Evolutionary conservation across 805 yeast species (phyloP), one percentile per base, ranked within the genome.

Genomic region (Starmerella tilneyi): DNA sequence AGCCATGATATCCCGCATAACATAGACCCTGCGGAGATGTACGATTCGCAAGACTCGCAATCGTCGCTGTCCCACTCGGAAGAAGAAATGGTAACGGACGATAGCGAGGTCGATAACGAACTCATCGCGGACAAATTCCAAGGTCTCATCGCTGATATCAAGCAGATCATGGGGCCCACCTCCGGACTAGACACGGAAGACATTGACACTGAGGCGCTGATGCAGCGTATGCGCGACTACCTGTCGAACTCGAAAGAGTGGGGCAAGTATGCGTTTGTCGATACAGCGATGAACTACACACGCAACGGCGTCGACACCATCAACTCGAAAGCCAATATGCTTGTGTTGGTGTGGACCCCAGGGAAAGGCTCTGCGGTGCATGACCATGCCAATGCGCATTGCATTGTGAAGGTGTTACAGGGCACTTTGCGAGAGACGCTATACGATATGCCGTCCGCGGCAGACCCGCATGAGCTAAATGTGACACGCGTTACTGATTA

Each of bases 381-480:
- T 59, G 84, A 79, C 60, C 89, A 81, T 55, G 83, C 85, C 17
- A 69, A 73, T 44, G 84, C 86, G 11, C 85, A 81, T 62, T 81
- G 89, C 62, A 71, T 79, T 49, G 79, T 81, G 77, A 80, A 80
- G 60, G 67, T 81, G 36, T 65, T 81, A 49, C 66, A 72, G 53
- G 88, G 88, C 7, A 59, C 63, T 24, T 65, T 81, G 40, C 63
- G 63, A 11, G 89, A 81, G 61, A 69, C 73, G 8, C 63, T 78
- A 17, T 79, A 74, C 54, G 74, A 71, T 28, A 59, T 68, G 47
- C 82, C 82, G 2, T 54, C 56, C 2, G 65, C 61, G 7, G 22
- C 32, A 7, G 49, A 37, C 17, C 44, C 54, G 22, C 29, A 23
- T 9, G 19, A 36, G 40, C 53, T 63, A 51, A 41, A 52, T 29